phyloP scores from a whole-genome alignment of 2,329 filamentous ascomycete species.

The Arthrobotrys conoides region DNA sequence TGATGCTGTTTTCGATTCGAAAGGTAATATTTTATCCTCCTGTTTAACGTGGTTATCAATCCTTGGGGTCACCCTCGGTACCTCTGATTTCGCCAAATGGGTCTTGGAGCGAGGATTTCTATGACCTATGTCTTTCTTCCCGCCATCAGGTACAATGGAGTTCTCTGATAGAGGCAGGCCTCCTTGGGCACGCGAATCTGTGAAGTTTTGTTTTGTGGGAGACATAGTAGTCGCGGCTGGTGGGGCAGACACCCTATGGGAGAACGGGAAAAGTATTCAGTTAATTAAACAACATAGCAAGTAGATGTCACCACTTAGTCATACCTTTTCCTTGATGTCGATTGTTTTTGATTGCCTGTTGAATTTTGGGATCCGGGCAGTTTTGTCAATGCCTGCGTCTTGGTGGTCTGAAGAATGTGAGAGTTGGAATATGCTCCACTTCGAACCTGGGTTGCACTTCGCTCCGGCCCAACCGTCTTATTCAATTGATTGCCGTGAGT shows the following conservation, averaged over 20 bases:
- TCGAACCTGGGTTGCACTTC: constrained; percentile 3
- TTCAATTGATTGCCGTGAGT: constrained; percentile 9
- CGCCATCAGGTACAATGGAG: constrained; percentile 6
- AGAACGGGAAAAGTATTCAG: not conserved
- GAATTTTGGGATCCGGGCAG: constrained; percentile 14
- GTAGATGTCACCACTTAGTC: not conserved
- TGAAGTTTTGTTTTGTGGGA: constrained; percentile 39
- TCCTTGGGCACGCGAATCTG: constrained; percentile 16
- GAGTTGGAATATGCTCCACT: constrained; percentile 11
- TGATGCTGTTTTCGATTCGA: constrained; percentile 27
- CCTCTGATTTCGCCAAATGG: constrained; percentile 35
- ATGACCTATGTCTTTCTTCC: constrained; percentile 18
- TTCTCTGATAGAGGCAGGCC: not conserved
- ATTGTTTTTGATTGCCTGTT: constrained; percentile 16
- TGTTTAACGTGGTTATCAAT: constrained; percentile 38
- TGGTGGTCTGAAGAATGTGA: not conserved
- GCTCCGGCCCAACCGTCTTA: constrained; percentile 25
- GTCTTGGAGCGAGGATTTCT: constrained; percentile 44
- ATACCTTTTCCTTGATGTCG: constrained; percentile 42
- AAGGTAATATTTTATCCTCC: constrained; percentile 37
- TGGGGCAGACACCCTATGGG: constrained; percentile 27
- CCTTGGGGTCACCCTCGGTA: constrained; percentile 2
- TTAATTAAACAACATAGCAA: not conserved
- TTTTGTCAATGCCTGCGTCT: constrained; percentile 10
- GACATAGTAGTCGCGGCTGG: constrained; percentile 31